Conservation (phyloP, 306 rosid genomes). For the Sindora glabra region DNA sequence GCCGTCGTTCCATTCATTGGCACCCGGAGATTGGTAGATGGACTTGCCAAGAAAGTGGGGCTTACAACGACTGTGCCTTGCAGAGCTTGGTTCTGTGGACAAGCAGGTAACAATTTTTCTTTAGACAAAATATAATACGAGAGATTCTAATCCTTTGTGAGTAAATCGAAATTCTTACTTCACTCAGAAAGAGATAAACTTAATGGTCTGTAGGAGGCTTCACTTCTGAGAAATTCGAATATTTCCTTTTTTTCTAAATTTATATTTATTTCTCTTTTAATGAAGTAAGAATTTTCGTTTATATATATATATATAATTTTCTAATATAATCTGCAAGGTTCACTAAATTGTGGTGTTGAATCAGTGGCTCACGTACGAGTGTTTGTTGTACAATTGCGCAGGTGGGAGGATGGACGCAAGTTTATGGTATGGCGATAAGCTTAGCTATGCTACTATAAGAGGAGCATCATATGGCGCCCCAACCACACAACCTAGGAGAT, state of each 20-base stretch:
- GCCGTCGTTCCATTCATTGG: constrained; percentile 17
- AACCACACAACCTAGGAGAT: neutral
- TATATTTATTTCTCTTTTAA: too few relatives aligned
- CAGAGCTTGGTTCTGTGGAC: constrained; percentile 22
- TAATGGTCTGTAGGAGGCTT: too few relatives aligned
- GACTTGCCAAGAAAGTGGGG: constrained; percentile 8
- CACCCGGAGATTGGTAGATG: neutral
- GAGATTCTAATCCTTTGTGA: too few relatives aligned
- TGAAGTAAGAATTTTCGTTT: too few relatives aligned
- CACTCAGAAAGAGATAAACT: too few relatives aligned
- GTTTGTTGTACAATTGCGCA: neutral
- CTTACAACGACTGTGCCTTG: constrained; percentile 22
- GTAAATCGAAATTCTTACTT: too few relatives aligned
- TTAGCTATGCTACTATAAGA: constrained; percentile 9
- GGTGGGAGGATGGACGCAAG: constrained; percentile 24
- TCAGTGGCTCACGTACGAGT: neutral
- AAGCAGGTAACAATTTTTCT: constrained; percentile 18
- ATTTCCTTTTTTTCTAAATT: too few relatives aligned
- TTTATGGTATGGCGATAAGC: constrained; percentile 3
- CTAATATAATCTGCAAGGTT: too few relatives aligned
- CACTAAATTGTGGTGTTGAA: neutral
- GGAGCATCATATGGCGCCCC: constrained; percentile 9
- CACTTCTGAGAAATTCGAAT: too few relatives aligned
- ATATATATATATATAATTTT: too few relatives aligned
- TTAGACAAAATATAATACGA: too few relatives aligned